A percentile compares a stretch with the other conserved stretches of the same genome.
Conservation (phyloP, 1,139 yeast species). For the Ogataea hybrid region DNA sequence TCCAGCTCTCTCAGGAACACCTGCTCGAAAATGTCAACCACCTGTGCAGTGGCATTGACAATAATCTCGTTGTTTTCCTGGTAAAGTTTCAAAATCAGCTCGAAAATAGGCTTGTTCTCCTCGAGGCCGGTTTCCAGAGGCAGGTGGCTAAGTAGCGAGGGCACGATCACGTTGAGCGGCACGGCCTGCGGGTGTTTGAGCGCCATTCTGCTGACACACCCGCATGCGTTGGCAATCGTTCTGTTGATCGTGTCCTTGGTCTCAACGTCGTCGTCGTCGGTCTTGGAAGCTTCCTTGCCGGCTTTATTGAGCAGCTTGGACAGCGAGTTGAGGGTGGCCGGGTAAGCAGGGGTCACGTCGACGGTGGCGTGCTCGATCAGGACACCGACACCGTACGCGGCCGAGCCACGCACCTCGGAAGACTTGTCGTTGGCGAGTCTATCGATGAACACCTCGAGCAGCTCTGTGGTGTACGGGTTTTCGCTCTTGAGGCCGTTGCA, state of each 20-base stretch:
- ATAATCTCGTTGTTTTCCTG: constrained; percentile 60
- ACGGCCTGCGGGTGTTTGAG: constrained; percentile 69
- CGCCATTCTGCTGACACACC: constrained; percentile 93
- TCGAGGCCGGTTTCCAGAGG: constrained; percentile 89
- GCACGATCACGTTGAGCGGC: constrained; percentile 78
- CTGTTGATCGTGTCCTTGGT: constrained; percentile 78
- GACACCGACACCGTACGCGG: constrained; percentile 94
- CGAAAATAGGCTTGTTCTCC: constrained; percentile 89
- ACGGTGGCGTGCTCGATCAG: constrained; percentile 59
- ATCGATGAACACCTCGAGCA: constrained; percentile 65
- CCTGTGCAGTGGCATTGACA: constrained; percentile 55
- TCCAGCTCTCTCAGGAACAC: constrained; percentile 76
- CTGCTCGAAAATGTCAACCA: constrained; percentile 65
- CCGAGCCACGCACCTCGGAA: constrained; percentile 88
- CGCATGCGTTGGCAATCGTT: constrained; percentile 92
- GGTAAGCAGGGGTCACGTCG: constrained; percentile 64
- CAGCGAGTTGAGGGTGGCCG: constrained; percentile 68
- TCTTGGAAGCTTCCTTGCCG: constrained; percentile 60
- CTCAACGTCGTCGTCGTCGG: constrained; percentile 69
- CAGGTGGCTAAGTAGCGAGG: constrained; percentile 71
- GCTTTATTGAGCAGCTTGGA: constrained; percentile 79
- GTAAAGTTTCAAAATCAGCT: constrained; percentile 70
- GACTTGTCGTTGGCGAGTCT: constrained; percentile 76
- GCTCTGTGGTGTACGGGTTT: constrained; percentile 67
- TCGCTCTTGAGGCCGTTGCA: constrained; percentile 69